Conservation (phyloP, 2,329 filamentous ascomycete genomes). For the Xylariaceae sp. region DNA sequence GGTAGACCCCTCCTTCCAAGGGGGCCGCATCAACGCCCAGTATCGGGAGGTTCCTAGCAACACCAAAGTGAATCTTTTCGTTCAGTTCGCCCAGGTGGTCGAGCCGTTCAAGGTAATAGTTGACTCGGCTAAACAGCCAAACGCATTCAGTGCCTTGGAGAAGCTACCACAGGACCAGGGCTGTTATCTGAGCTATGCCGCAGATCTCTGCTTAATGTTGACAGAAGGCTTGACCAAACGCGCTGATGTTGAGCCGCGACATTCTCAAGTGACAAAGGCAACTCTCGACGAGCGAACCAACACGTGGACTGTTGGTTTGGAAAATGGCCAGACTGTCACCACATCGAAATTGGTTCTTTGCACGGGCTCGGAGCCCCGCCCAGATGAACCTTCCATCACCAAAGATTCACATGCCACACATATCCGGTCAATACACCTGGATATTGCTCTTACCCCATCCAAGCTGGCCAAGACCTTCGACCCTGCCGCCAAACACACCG, state of each 20-base stretch:
- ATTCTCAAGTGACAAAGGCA: conserved; percentile 35
- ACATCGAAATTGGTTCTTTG: conserved; percentile 47
- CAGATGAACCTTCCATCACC: conserved; percentile 37
- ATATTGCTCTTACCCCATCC: conserved; percentile 50
- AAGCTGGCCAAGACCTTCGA: conserved; percentile 38
- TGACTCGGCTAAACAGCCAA: conserved; percentile 41
- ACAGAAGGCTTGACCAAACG: conserved; percentile 38
- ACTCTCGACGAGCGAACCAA: conserved; percentile 30
- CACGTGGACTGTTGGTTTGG: conserved; percentile 23
- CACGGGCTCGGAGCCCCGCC: conserved; percentile 50
- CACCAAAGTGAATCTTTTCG: conserved; percentile 56
- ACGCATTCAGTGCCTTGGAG: conserved; percentile 49
- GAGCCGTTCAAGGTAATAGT: conserved; percentile 48
- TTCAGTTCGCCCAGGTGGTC: conserved; percentile 49
- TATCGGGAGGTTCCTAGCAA: conserved; percentile 59
- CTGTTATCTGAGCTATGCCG: conserved; percentile 52
- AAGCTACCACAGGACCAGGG: conserved; percentile 50
- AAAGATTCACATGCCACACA: conserved; percentile 18
- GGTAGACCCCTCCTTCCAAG: conserved; percentile 53
- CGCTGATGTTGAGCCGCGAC: conserved; percentile 34
- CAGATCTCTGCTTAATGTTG: conserved; percentile 46
- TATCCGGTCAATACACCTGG: conserved; percentile 42
- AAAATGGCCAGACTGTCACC: conserved; percentile 31
- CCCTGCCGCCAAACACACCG: conserved; percentile 32
- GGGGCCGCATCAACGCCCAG: conserved; percentile 44